Evolutionary conservation across 805 yeast genomes (phyloP), one percentile per base, ranked within the genome.

Genomic region (Candida verbasci): DNA sequence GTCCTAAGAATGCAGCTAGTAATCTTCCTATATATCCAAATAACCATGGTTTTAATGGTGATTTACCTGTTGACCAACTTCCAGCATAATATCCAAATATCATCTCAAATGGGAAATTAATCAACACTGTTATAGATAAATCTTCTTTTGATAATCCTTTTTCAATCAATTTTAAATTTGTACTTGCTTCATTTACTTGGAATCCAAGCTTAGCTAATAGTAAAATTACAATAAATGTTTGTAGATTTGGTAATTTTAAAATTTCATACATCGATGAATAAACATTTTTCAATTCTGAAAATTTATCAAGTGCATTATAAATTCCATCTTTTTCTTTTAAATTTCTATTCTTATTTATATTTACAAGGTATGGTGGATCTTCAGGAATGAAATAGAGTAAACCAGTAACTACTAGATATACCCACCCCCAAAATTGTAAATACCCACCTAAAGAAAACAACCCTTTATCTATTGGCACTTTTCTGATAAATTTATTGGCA

Each of bases 51-150:
- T 72, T 74, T 37, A 93, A 67, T 0, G 96, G 85, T 23, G 78
- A 70, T 29, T 68, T 62, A 3, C 94, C 94, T 0, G 84, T 74
- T 0, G 96, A 85, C 96, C 97, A 87, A 49, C 87, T 78, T 5
- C 96, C 98, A 1, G 95, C 95, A 49, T 88, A 89, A 57, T 88
- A 93, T 1, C 98, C 97, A 61, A 93, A 91, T 3, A 91, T 62
- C 55, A 93, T 83, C 56, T 93, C 97, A 57, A 93, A 88, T 9
- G 98, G 98, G 59, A 93, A 93, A 56, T 93, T 96, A 33, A 93
- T 86, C 31, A 93, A 62, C 0, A 91, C 97, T 0, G 96, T 86
- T 15, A 93, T 76, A 1, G 97, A 94, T 26, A 93, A 65, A 54
- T 93, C 97, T 57, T 93, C 98, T 55, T 89, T 86, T 26, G 93